These are phyloP conservation scores for Triglochin maritima DNA, from an alignment of 106 monocot species.

Conservation along the genomic window DNA sequence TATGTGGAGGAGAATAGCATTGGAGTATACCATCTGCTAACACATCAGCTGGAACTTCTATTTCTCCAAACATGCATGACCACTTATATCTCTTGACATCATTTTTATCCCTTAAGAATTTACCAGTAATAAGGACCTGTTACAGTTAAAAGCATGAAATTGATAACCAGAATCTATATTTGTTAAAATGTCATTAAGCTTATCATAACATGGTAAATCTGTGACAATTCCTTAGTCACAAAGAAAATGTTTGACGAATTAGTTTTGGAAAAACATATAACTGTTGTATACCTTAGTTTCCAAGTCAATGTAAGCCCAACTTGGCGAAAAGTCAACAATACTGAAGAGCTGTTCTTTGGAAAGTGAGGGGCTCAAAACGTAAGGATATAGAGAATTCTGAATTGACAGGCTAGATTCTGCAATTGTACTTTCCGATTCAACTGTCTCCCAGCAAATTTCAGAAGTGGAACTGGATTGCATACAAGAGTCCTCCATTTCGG, in stretches of 20 bases:
- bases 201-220: too few relatives aligned
- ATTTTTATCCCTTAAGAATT: constrained; percentile 56
- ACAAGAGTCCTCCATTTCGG: constrained; percentile 48
- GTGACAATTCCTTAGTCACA: too few relatives aligned
- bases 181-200: too few relatives aligned
- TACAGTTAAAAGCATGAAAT: neutral
- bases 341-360: constrained; percentile 85
- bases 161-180: neutral
- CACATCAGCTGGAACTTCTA: constrained; percentile 80
- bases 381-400: constrained; percentile 46
- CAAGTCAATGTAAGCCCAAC: constrained; percentile 43
- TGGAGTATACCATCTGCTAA: constrained; percentile 56
- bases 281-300: constrained; percentile 41
- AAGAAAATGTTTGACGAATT: too few relatives aligned
- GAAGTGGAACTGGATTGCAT: constrained; percentile 42
- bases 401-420: constrained; percentile 40
- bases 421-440: constrained; percentile 46
- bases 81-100: constrained; percentile 51
- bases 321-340: constrained; percentile 63
- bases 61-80: constrained; percentile 99
- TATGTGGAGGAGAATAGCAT: constrained; percentile 59
- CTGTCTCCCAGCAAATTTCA: constrained; percentile 39
- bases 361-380: constrained; percentile 44
- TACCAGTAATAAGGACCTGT: constrained; percentile 50
- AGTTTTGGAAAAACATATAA: too few relatives aligned